Conservation (phyloP, 768 basidiomycete genomes). For the Russula dissimulans region DNA sequence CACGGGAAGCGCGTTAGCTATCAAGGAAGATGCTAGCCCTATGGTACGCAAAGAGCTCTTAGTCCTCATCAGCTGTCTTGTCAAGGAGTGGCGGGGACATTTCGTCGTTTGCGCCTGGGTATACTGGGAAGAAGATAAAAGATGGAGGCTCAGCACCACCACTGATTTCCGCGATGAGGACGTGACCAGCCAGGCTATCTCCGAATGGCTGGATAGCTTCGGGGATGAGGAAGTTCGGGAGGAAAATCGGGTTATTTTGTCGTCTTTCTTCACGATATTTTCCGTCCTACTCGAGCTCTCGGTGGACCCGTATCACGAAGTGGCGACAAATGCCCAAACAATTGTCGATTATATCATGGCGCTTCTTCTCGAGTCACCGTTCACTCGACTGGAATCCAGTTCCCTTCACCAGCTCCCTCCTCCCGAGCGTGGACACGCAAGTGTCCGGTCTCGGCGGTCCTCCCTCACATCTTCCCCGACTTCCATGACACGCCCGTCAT, state of each 20-base stretch:
- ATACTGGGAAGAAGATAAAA: conserved; percentile 87
- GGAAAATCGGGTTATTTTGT: conserved; percentile 74
- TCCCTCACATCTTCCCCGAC: conserved; percentile 43
- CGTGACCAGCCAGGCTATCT: conserved; percentile 57
- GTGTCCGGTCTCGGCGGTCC: conserved; percentile 34
- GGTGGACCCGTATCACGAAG: conserved; percentile 87
- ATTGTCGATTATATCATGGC: conserved; percentile 91
- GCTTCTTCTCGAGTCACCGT: conserved; percentile 81
- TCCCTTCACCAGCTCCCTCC: conserved; percentile 48
- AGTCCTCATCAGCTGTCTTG: conserved; percentile 83
- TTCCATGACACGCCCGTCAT: conserved; percentile 33
- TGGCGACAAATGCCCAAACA: conserved; percentile 83
- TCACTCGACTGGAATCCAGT: conserved; percentile 61
- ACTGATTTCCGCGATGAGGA: conserved; percentile 48
- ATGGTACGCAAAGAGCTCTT: conserved; percentile 94
- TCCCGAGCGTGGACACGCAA: conserved; percentile 25
- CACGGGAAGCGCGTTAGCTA: conserved; percentile 78
- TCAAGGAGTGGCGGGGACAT: conserved; percentile 94
- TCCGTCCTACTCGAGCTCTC: conserved; percentile 83
- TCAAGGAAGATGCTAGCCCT: conserved; percentile 90
- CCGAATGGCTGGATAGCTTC: conserved; percentile 70
- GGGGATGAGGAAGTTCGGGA: conserved; percentile 56
- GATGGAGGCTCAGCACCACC: conserved; percentile 38
- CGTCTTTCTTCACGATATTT: conserved; percentile 93
- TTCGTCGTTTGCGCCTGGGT: conserved; percentile 96